Evolutionary conservation across 768 basidiomycete genomes (phyloP).

Genomic region (Suillus sp.): DNA sequence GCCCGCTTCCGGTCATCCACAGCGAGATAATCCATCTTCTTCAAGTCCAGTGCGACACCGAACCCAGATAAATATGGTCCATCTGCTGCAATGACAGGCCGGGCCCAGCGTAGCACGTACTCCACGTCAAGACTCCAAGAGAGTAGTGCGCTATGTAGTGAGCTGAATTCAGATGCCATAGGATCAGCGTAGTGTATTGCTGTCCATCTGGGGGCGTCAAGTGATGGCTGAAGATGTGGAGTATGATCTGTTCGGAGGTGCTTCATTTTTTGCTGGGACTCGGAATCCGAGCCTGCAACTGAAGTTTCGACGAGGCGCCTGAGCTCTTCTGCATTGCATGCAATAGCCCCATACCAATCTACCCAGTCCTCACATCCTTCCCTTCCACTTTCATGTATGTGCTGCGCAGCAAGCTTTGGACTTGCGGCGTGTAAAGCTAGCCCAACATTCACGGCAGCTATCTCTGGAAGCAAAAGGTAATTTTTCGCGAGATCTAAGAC

Average conservation of each 20-base stretch:
- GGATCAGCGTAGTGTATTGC: constrained; percentile 81
- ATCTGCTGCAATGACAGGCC: constrained; percentile 2
- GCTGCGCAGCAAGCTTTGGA: constrained; percentile 74
- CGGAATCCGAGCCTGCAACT: constrained; percentile 28
- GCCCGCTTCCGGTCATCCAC: constrained; percentile 72
- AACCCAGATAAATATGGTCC: constrained; percentile 71
- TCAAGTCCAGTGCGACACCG: constrained; percentile 89
- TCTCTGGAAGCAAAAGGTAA: constrained; percentile 49
- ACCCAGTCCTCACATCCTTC: constrained; percentile 71
- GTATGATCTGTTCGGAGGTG: constrained; percentile 80
- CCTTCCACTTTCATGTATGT: constrained; percentile 22
- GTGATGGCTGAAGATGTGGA: constrained; percentile 48
- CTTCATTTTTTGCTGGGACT: constrained; percentile 40
- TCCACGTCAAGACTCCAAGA: constrained; percentile 52
- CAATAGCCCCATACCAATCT: constrained; percentile 77
- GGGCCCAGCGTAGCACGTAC: constrained; percentile 66
- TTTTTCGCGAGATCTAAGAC: constrained; percentile 40
- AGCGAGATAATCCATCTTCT: constrained; percentile 96
- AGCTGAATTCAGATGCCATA: constrained; percentile 64
- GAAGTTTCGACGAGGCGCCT: constrained; percentile 51
- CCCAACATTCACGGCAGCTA: constrained; percentile 66
- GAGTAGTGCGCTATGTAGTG: constrained; percentile 69
- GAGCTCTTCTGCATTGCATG: constrained; percentile 68
- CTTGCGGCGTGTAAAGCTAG: constrained; percentile 77
- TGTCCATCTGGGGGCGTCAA: constrained; percentile 54